Percentiles rank a stretch among this genome's conserved stretches.
Evolutionary conservation across 495 filamentous ascomycete species (phyloP).

Genomic region (Penicillium canescens): DNA sequence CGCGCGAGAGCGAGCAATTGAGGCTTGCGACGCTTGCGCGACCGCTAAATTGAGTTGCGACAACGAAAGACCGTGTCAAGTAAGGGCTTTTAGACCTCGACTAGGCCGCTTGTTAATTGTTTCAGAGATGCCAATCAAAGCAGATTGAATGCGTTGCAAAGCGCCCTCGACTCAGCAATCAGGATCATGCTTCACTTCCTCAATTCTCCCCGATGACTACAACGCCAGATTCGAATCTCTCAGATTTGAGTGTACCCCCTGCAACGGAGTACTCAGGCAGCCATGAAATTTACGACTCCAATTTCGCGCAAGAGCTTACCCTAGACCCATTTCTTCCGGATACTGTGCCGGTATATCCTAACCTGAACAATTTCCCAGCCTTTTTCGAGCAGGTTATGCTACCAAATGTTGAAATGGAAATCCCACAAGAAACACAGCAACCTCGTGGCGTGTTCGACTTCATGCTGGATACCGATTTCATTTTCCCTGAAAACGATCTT

Average conservation of each 20-base stretch:
- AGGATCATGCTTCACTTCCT: background rate
- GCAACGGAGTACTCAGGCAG: slow-evolving; percentile 4
- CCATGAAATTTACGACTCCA: slow-evolving; percentile 5
- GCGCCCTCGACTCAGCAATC: background rate
- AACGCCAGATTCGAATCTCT: slow-evolving; percentile 12
- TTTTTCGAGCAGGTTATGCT: slow-evolving; percentile 34
- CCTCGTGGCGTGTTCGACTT: slow-evolving; percentile 29
- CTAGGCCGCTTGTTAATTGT: background rate
- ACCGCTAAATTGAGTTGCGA: slow-evolving; percentile 27
- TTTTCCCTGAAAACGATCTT: slow-evolving; percentile 14
- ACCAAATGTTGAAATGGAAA: background rate
- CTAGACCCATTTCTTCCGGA: slow-evolving; percentile 1
- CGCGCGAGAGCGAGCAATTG: slow-evolving; percentile 14
- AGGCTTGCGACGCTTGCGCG: slow-evolving; percentile 28
- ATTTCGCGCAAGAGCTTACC: background rate
- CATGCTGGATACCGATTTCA: slow-evolving; percentile 24
- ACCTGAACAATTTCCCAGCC: slow-evolving; percentile 18
- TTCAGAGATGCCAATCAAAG: slow-evolving; percentile 16
- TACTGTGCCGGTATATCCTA: background rate
- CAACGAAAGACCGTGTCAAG: slow-evolving; percentile 25
- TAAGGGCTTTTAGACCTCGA: background rate
- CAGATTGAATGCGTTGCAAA: slow-evolving; percentile 11
- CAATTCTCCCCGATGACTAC: background rate
- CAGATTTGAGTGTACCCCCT: slow-evolving; percentile 4
- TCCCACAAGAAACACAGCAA: slow-evolving; percentile 15